Base-by-base conservation (phyloP, 2,329 filamentous ascomycete species). In the Anisogramma anomala region DNA sequence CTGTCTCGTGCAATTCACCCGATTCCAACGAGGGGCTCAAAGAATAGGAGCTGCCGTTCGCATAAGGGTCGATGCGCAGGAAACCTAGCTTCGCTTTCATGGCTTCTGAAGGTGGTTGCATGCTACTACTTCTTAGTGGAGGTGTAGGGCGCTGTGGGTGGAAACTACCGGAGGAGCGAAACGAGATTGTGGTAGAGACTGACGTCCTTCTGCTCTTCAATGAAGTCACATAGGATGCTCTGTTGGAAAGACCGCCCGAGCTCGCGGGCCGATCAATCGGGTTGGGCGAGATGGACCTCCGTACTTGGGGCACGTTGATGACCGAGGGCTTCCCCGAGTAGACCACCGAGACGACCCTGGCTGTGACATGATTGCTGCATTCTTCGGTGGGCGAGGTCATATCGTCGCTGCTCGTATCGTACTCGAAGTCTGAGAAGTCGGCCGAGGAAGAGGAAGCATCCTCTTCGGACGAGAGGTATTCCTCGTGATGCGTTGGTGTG, bases 381-480 rank as follows among this genome's bases (percentile, higher is more conserved):
- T 47, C 47, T 31, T 48, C 48, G 11, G 35, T 38, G 4, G 50
- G 47, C 8, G 52, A 48, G 43, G 43, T 33, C 32, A 37, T 26
- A 34, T 46, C 46, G 30, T 48, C 46, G 32, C 41, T 48, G 39
- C 46, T 45, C 33, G 55, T 56, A 44, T 63, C 63, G 46, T 62
- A 62, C 37, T 70, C 68, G 51, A 68, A 68, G 51, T 75, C 71
- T 41, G 72, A 77, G 47, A 71, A 71, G 56, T 75, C 69, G 56
- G 76, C 75, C 33, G 72, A 70, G 14, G 71, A 74, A 1, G 76
- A 76, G 1, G 76, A 79, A 22, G 68, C 74, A 48, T 79, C 77
- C 54, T 81, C 77, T 49, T 81, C 77, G 0, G 74, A 79, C 2
- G 75, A 79, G 19, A 81, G 68, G 55, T 81, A 81, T 43, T 74